These are phyloP conservation scores for Rhodotorula sp. DNA, from an alignment of 1,284 basidiomycete genomes.

Conservation along the genomic window DNA sequence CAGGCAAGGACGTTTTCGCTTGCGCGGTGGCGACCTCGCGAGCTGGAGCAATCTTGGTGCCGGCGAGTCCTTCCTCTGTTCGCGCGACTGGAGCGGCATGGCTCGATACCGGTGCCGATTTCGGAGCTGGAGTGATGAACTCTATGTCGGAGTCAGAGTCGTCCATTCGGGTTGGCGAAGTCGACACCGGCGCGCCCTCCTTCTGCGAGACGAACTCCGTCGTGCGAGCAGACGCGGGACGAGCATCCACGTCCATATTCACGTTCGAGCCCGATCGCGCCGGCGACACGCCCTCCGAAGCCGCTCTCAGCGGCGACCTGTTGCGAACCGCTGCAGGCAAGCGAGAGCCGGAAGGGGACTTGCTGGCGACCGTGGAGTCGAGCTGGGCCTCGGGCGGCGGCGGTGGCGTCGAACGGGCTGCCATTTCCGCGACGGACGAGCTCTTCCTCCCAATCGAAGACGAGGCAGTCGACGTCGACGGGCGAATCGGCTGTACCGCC, in stretches of 20 bases:
- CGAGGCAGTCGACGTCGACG: not conserved
- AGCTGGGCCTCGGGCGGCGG: no score
- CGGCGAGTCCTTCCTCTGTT: not conserved
- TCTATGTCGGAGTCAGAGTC: constrained; percentile 19
- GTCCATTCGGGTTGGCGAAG: no score
- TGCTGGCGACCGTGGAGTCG: no score
- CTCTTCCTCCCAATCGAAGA: not conserved
- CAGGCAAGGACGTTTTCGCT: not conserved
- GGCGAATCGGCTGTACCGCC: not conserved
- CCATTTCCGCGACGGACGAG: no score
- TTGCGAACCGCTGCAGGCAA: no score
- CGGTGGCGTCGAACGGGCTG: no score
- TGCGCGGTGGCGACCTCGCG: not conserved
- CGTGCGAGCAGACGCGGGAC: no score
- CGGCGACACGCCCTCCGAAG: no score
- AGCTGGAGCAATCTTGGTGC: not conserved
- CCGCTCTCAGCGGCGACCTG: no score
- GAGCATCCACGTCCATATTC: no score
- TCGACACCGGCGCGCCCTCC: not conserved
- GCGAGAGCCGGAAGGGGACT: no score
- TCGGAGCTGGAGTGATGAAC: not conserved
- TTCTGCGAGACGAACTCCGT: not conserved
- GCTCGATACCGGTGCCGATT: not conserved
- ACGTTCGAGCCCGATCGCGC: no score
- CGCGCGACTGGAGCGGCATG: not conserved